A percentile compares a stretch with the other conserved stretches of the same genome.
These are phyloP conservation scores for Saccharomycopsis sp. DNA, from an alignment of 805 yeast species.

Conservation along the genomic window DNA sequence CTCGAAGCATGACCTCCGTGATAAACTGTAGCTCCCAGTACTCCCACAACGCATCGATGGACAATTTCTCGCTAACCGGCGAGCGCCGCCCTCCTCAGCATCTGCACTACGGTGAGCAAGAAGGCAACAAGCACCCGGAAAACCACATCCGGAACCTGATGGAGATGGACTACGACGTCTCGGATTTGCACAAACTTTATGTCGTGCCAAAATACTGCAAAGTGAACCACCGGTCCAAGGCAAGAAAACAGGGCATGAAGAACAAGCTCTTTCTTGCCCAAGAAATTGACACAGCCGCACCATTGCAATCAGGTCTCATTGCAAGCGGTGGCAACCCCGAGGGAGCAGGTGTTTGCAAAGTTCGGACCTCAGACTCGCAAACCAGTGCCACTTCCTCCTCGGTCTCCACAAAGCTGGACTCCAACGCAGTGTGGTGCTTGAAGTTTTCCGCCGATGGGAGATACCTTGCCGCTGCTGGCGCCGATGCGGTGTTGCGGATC, in stretches of 20 bases:
- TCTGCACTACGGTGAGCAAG: no score
- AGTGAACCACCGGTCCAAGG: background rate
- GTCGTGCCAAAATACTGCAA: constrained; percentile 20
- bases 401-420: background rate
- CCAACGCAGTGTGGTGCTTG: constrained; percentile 56
- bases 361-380: background rate
- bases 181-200: constrained; percentile 16
- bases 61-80: no score
- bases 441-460: constrained; percentile 74
- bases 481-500: constrained; percentile 55
- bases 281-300: constrained; percentile 9
- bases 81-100: no score
- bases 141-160: no score
- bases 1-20: no score
- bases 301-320: background rate
- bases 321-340: constrained; percentile 1
- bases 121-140: no score
- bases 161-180: constrained; percentile 13
- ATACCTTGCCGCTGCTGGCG: constrained; percentile 77
- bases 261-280: constrained; percentile 19
- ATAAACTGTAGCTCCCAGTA: no score
- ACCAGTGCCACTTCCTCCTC: background rate
- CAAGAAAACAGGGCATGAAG: no score
- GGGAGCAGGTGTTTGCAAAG: background rate
- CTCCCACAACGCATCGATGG: no score